A percentile compares a stretch with the other conserved stretches of the same genome.
Conservation (phyloP, 2,329 filamentous ascomycete genomes). For the Aspergillus sp. region DNA sequence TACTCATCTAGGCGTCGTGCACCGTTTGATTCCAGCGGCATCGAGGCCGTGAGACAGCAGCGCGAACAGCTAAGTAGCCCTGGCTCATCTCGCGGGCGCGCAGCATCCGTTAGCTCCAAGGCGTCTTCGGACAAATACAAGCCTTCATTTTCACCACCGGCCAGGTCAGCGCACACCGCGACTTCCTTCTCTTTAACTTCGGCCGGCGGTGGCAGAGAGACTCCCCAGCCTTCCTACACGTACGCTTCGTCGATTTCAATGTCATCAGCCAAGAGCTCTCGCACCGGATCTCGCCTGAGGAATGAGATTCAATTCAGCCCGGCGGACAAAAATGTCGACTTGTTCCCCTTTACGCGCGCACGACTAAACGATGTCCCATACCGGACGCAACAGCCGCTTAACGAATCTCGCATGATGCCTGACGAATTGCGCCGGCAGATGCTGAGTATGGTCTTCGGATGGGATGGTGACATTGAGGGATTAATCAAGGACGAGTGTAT, state of each 20-base stretch:
- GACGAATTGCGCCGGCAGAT: constrained; percentile 86
- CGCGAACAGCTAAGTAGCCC: constrained; percentile 68
- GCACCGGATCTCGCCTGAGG: constrained; percentile 66
- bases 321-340: constrained; percentile 69
- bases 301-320: constrained; percentile 80
- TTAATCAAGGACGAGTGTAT: constrained; percentile 78
- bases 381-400: constrained; percentile 62
- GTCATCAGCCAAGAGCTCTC: constrained; percentile 44
- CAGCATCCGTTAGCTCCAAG: constrained; percentile 60
- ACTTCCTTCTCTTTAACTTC: constrained; percentile 48
- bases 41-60: constrained; percentile 61
- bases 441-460: constrained; percentile 92
- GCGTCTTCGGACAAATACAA: constrained; percentile 51
- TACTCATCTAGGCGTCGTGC: constrained; percentile 74
- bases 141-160: constrained; percentile 41
- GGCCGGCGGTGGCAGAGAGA: constrained; percentile 28
- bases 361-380: constrained; percentile 82
- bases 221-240: constrained; percentile 40
- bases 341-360: constrained; percentile 83
- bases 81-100: constrained; percentile 60
- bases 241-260: constrained; percentile 49
- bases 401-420: constrained; percentile 62
- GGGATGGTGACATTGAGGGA: constrained; percentile 79
- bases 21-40: constrained; percentile 66
- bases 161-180: constrained; percentile 43